Percentiles rank a stretch among this genome's conserved stretches.
Evolutionary conservation across 163 green algal genomes (phyloP).

Genomic region (Picocystis sp.): DNA sequence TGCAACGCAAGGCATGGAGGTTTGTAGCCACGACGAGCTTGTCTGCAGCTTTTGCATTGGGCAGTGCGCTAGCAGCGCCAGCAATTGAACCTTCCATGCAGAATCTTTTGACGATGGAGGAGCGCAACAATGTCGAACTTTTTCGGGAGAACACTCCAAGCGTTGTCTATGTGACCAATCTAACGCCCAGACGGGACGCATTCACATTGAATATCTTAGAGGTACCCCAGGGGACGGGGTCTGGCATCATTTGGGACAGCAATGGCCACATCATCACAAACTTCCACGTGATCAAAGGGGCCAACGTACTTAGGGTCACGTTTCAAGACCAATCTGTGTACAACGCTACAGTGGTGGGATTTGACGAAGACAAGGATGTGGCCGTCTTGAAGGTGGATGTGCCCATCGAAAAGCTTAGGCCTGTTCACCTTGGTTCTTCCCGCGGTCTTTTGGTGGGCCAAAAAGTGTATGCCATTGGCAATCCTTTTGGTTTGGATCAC

Average conservation of each 20-base stretch:
- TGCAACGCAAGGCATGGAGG: no score
- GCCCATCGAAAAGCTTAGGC: constrained; percentile 20
- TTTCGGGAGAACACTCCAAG: constrained; percentile 25
- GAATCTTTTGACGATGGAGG: no score
- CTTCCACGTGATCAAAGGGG: constrained; percentile 69
- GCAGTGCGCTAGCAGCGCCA: no score
- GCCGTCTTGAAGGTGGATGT: constrained; percentile 56
- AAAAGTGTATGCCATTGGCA: constrained; percentile 73
- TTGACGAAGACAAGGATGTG: constrained; percentile 66
- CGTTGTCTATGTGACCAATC: constrained; percentile 33
- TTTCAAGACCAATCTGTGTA: constrained; percentile 62
- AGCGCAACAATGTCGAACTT: constrained; percentile 3
- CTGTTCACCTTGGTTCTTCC: constrained; percentile 37
- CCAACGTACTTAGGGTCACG: constrained; percentile 52
- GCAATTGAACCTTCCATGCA: no score
- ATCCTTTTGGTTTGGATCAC: constrained; percentile 81
- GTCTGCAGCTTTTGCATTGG: no score
- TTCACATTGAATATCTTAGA: constrained; percentile 71
- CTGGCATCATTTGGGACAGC: constrained; percentile 68
- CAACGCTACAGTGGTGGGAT: constrained; percentile 48
- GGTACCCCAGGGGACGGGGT: constrained; percentile 67
- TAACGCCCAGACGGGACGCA: constrained; percentile 45
- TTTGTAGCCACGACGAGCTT: no score
- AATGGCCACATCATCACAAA: constrained; percentile 74
- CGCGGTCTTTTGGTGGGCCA: constrained; percentile 68